These are phyloP conservation scores for Diversispora epigaea DNA, from an alignment of 192 early-diverging fungal genomes.

Conservation along the genomic window DNA sequence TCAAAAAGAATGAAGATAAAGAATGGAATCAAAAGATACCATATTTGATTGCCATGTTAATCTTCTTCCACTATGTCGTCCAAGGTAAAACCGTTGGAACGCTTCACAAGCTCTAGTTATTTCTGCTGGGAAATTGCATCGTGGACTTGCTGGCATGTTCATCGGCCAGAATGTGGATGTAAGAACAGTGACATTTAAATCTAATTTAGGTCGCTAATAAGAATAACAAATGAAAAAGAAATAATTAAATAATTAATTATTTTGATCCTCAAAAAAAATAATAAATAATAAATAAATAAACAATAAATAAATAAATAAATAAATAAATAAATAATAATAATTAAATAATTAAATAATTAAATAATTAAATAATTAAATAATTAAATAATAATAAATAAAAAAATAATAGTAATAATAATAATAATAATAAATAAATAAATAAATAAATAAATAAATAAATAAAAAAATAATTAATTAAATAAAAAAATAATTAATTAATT, in stretches of 20 bases:
- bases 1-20: too few relatives aligned
- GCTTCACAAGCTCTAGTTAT: slow-evolving; percentile 47
- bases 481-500: background rate
- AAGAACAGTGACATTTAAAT: slow-evolving; percentile 54
- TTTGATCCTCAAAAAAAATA: background rate
- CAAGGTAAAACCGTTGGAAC: slow-evolving; percentile 83
- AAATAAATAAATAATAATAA: too few relatives aligned
- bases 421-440: too few relatives aligned
- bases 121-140: slow-evolving; percentile 50
- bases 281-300: too few relatives aligned
- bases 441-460: too few relatives aligned
- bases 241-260: background rate
- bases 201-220: slow-evolving; percentile 42
- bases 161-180: slow-evolving; percentile 71
- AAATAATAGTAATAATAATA: background rate
- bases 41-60: slow-evolving; percentile 84
- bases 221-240: background rate
- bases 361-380: too few relatives aligned
- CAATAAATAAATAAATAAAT: too few relatives aligned
- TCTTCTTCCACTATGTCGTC: slow-evolving; percentile 81
- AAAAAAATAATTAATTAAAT: too few relatives aligned
- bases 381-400: too few relatives aligned
- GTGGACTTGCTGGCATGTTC: slow-evolving; percentile 48
- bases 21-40: slow-evolving; percentile 39
- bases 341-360: background rate